Evolutionary conservation across 345 rosid species (phyloP).

Genomic region (Populus alba): DNA sequence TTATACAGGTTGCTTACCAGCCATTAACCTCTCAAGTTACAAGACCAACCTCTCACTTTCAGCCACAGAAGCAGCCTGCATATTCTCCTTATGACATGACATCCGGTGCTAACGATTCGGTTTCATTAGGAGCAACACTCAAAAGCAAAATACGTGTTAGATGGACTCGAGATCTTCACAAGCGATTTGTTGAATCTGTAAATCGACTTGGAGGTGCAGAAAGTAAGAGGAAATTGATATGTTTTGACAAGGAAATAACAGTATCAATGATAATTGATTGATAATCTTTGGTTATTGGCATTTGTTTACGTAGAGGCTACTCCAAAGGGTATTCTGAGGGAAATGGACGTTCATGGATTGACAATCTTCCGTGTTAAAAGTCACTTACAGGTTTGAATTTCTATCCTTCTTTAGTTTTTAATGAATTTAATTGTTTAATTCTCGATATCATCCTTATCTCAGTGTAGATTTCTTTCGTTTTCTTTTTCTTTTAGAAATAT

Average conservation of each 20-base stretch:
- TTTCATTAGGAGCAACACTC: constrained; percentile 1
- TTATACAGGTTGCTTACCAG: constrained; percentile 3
- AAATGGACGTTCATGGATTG: constrained; percentile 26
- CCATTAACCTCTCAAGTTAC: constrained; percentile 2
- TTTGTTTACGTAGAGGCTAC: constrained; percentile 27
- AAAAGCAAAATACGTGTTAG: constrained; percentile 22
- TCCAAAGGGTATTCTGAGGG: constrained; percentile 34
- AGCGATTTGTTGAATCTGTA: constrained; percentile 33
- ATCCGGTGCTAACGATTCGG: not conserved
- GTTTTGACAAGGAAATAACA: not conserved
- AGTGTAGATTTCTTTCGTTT: not conserved
- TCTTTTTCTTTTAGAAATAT: constrained; percentile 16
- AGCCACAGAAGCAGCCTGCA: not conserved
- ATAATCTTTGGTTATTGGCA: not conserved
- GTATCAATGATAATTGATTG: not conserved
- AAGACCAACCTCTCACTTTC: constrained; percentile 4
- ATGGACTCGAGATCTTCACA: constrained; percentile 39
- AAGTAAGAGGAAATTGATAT: constrained; percentile 11
- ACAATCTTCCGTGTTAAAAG: constrained; percentile 35
- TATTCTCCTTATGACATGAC: not conserved
- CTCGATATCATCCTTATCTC: not conserved
- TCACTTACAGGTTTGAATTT: constrained; percentile 31
- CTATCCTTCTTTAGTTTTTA: too few relatives aligned
- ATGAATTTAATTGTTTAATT: not conserved
- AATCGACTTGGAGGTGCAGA: constrained; percentile 31